Evolutionary conservation across 129 eudicot genomes (phyloP).

Genomic region (Escallonia rubra): DNA sequence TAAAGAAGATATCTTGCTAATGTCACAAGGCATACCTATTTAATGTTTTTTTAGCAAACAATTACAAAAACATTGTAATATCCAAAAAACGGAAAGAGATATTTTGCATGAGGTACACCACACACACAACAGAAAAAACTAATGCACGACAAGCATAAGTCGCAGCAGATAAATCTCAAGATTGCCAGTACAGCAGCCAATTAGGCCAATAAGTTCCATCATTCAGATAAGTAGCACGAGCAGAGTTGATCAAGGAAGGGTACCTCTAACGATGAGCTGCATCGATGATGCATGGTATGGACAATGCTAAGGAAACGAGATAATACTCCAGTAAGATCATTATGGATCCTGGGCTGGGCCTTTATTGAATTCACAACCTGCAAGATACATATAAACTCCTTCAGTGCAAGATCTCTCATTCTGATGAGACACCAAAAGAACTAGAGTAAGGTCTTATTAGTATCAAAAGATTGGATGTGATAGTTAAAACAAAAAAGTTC

Average conservation of each 20-base stretch:
- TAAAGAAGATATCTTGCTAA: too few relatives aligned
- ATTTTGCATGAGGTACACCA: background rate
- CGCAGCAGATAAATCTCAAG: background rate
- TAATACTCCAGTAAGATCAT: conserved; percentile 44
- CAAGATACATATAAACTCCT: conserved; percentile 8
- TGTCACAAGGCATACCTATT: too few relatives aligned
- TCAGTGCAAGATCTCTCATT: background rate
- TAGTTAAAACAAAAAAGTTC: background rate
- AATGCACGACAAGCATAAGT: background rate
- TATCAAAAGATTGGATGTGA: too few relatives aligned
- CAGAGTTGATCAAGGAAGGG: background rate
- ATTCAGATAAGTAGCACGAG: background rate
- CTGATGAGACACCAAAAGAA: background rate
- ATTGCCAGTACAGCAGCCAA: background rate
- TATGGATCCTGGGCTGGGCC: conserved; percentile 70
- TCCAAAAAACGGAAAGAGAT: too few relatives aligned
- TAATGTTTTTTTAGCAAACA: too few relatives aligned
- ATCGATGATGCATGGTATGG: conserved; percentile 84
- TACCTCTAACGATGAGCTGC: conserved; percentile 89
- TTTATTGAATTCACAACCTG: conserved; percentile 76
- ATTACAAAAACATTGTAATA: too few relatives aligned
- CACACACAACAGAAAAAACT: background rate
- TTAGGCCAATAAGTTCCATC: background rate
- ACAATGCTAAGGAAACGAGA: conserved; percentile 74
- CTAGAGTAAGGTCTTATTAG: background rate